A percentile compares a stretch with the other conserved stretches of the same genome.
Conservation (phyloP, 2,329 filamentous ascomycete species). For the Oidium heveae region DNA sequence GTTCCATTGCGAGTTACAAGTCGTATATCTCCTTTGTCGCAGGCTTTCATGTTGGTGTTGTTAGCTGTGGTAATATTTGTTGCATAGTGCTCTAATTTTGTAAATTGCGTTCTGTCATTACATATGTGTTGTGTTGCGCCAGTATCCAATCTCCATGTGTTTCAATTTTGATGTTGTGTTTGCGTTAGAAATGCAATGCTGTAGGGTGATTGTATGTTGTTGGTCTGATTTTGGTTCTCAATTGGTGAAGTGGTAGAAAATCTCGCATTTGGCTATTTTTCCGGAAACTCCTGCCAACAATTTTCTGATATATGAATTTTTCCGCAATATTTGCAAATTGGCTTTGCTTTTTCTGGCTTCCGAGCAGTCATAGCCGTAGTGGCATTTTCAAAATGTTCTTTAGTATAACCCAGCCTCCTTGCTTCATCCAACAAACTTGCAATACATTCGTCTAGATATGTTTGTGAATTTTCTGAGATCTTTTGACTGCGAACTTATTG, state of each 20-base stretch:
- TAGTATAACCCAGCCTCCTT: background rate
- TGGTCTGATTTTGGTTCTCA: background rate
- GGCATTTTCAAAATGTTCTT: too few relatives aligned
- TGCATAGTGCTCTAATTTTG: background rate
- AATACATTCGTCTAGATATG: background rate
- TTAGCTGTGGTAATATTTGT: background rate
- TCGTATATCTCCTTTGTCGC: background rate
- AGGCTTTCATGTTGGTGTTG: background rate
- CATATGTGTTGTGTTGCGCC: background rate
- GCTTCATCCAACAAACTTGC: background rate
- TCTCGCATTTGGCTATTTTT: background rate
- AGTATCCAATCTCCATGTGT: background rate
- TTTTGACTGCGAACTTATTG: background rate
- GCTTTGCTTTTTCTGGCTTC: background rate
- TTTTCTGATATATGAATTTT: background rate
- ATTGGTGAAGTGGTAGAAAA: background rate
- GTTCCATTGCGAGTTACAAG: background rate
- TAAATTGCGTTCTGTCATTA: background rate
- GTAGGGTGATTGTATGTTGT: background rate
- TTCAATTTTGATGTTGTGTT: background rate
- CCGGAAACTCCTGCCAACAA: background rate
- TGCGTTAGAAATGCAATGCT: background rate
- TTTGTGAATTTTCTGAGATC: background rate
- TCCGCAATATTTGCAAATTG: background rate
- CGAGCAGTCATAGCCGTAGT: background rate